Conservation (phyloP, 768 basidiomycete genomes). For the Suillus spraguei region DNA sequence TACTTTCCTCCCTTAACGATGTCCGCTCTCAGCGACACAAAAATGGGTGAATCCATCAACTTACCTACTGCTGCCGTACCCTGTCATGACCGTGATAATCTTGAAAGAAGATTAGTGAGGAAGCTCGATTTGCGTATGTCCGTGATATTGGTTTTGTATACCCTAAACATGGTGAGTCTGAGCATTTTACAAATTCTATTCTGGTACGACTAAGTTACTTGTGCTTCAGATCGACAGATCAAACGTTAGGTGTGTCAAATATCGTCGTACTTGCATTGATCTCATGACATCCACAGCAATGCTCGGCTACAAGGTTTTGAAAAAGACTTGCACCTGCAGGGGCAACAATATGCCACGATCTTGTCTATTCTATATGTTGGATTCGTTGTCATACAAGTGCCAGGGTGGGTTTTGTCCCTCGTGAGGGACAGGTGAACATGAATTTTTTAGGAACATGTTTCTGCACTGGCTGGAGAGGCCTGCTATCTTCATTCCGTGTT, state of each 20-base stretch:
- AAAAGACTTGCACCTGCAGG: slow-evolving; percentile 20
- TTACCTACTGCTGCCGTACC: not conserved
- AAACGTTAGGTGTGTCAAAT: slow-evolving; percentile 6
- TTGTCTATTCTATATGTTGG: slow-evolving; percentile 29
- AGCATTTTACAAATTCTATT: not conserved
- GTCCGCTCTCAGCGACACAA: not conserved
- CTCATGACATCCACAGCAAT: slow-evolving; percentile 7
- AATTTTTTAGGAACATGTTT: slow-evolving; percentile 29
- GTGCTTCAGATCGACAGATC: slow-evolving; percentile 13
- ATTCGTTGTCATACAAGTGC: slow-evolving; percentile 30
- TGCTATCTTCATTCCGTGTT: slow-evolving; percentile 27
- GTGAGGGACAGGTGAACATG: not conserved
- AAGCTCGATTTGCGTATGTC: slow-evolving; percentile 16
- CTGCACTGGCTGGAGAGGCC: slow-evolving; percentile 34
- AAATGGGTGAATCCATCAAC: not conserved
- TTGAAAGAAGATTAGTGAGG: slow-evolving; percentile 10
- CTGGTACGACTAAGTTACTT: not conserved
- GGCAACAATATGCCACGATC: slow-evolving; percentile 26
- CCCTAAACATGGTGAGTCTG: slow-evolving; percentile 14
- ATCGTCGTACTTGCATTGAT: not conserved
- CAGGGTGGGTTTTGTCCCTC: slow-evolving; percentile 9
- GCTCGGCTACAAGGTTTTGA: slow-evolving; percentile 25
- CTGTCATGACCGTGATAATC: not conserved
- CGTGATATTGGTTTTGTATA: slow-evolving; percentile 13
- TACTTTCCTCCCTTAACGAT: not conserved